Percentiles rank a stretch among this genome's conserved stretches.
Evolutionary conservation across 352 stramenopile genomes (phyloP).

Genomic region (Pythium dissimile): DNA sequence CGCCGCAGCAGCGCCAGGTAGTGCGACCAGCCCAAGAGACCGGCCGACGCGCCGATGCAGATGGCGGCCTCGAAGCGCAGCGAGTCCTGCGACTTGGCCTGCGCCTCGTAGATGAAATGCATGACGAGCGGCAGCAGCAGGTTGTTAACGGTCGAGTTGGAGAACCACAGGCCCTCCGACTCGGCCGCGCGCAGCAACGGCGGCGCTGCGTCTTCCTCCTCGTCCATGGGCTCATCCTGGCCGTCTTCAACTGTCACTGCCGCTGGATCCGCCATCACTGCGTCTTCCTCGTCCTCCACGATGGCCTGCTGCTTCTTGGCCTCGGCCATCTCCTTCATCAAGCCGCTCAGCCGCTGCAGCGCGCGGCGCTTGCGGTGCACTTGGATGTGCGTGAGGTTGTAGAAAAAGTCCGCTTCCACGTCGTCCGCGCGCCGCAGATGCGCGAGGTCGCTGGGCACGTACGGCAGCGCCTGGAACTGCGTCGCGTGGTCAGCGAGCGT

Average conservation of each 20-base stretch:
- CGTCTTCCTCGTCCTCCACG: not conserved
- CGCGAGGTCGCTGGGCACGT: slow-evolving; percentile 64
- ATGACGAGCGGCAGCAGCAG: slow-evolving; percentile 94
- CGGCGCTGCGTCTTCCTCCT: slow-evolving; percentile 13
- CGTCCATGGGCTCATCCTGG: slow-evolving; percentile 8
- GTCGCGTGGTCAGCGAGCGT: slow-evolving; percentile 51
- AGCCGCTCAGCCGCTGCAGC: slow-evolving; percentile 85
- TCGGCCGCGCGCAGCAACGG: slow-evolving; percentile 7
- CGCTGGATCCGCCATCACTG: slow-evolving; percentile 1
- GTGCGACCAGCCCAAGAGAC: slow-evolving; percentile 94
- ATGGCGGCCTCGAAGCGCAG: slow-evolving; percentile 93
- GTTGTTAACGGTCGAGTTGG: slow-evolving; percentile 89
- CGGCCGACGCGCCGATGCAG: slow-evolving; percentile 88
- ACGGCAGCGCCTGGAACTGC: slow-evolving; percentile 37
- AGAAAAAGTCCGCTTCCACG: slow-evolving; percentile 97
- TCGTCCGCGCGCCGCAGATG: slow-evolving; percentile 80
- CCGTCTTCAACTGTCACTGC: not conserved
- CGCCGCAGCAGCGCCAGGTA: slow-evolving; percentile 92
- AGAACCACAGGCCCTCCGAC: too few species aligned
- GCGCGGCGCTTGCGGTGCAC: slow-evolving; percentile 92
- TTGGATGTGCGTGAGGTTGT: slow-evolving; percentile 98
- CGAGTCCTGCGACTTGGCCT: slow-evolving; percentile 90
- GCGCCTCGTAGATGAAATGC: slow-evolving; percentile 95
- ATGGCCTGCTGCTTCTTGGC: slow-evolving; percentile 25
- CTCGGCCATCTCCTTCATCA: slow-evolving; percentile 81